Conservation (phyloP, 495 filamentous ascomycete species). For the Hypoxylon rickii region DNA sequence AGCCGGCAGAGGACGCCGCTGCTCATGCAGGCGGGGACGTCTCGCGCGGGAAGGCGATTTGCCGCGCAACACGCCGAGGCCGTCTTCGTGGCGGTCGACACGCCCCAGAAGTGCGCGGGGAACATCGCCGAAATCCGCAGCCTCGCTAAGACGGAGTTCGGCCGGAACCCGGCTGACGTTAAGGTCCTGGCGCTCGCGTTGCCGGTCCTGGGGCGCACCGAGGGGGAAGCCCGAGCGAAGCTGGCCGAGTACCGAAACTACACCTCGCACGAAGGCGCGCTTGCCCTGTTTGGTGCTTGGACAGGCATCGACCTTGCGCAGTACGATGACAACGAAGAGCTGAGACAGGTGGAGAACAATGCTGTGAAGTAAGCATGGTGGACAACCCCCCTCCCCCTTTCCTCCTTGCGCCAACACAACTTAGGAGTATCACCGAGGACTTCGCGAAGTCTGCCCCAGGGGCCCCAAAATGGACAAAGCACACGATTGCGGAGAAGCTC, state of each 20-base stretch:
- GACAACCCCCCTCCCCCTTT: conserved; percentile 1
- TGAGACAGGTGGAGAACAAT: conserved; percentile 66
- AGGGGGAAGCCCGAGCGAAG: conserved; percentile 59
- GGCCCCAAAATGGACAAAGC: conserved; percentile 65
- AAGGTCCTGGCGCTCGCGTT: conserved; percentile 57
- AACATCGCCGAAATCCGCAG: conserved; percentile 57
- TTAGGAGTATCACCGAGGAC: conserved; percentile 46
- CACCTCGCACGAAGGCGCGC: conserved; percentile 60
- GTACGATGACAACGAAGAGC: conserved; percentile 61
- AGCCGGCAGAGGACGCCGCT: conserved; percentile 69
- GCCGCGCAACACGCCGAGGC: conserved; percentile 67
- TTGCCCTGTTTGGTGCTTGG: conserved; percentile 66
- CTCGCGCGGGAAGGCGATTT: conserved; percentile 64
- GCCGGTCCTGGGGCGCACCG: conserved; percentile 56
- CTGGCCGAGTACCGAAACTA: conserved; percentile 54
- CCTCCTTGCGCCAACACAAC: neutral
- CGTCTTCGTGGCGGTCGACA: conserved; percentile 57
- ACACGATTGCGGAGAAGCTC: conserved; percentile 62
- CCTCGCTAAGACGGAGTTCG: conserved; percentile 46
- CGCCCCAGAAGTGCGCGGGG: conserved; percentile 47
- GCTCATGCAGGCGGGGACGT: conserved; percentile 68
- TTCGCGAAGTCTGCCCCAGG: conserved; percentile 44
- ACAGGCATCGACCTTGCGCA: conserved; percentile 59
- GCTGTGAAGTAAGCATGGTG: conserved; percentile 55
- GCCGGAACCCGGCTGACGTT: conserved; percentile 54